phyloP scores from a whole-genome alignment of 2,329 filamentous ascomycete species.

The Rhinocladiella mackenziei region DNA sequence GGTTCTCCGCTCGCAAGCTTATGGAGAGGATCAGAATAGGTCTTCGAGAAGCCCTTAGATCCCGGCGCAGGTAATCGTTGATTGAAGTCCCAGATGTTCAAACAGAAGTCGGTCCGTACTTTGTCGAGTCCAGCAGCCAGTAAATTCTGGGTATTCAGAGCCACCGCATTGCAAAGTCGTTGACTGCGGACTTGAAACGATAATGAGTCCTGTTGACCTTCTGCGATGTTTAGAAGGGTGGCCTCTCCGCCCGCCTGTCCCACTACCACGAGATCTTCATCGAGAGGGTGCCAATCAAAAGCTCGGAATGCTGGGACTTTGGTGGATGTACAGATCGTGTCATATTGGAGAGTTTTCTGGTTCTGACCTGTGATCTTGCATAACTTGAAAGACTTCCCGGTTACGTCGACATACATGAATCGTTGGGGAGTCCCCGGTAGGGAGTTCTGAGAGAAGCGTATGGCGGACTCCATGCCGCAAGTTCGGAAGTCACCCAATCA shows the following conservation, averaged over 20 bases:
- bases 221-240: slow-evolving; percentile 54
- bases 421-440: slow-evolving; percentile 47
- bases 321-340: slow-evolving; percentile 50
- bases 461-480: slow-evolving; percentile 54
- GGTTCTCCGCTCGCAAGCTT: slow-evolving; percentile 59
- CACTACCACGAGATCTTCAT: slow-evolving; percentile 56
- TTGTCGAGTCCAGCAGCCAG: slow-evolving; percentile 60
- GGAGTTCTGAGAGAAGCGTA: slow-evolving; percentile 61
- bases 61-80: slow-evolving; percentile 40
- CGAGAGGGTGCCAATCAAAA: slow-evolving; percentile 61
- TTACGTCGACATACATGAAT: slow-evolving; percentile 60
- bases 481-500: background rate
- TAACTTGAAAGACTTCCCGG: slow-evolving; percentile 55
- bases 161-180: slow-evolving; percentile 61
- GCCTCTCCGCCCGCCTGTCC: slow-evolving; percentile 61
- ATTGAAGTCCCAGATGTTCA: slow-evolving; percentile 62
- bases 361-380: slow-evolving; percentile 48
- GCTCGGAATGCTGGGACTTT: slow-evolving; percentile 59
- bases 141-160: slow-evolving; percentile 54
- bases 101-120: slow-evolving; percentile 60
- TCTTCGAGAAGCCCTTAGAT: slow-evolving; percentile 27
- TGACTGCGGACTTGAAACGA: slow-evolving; percentile 59
- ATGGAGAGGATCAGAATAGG: slow-evolving; percentile 47
- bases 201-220: slow-evolving; percentile 44
- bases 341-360: slow-evolving; percentile 46